Base-by-base conservation (phyloP, 352 stramenopile species). In the Pythium insidiosum region DNA sequence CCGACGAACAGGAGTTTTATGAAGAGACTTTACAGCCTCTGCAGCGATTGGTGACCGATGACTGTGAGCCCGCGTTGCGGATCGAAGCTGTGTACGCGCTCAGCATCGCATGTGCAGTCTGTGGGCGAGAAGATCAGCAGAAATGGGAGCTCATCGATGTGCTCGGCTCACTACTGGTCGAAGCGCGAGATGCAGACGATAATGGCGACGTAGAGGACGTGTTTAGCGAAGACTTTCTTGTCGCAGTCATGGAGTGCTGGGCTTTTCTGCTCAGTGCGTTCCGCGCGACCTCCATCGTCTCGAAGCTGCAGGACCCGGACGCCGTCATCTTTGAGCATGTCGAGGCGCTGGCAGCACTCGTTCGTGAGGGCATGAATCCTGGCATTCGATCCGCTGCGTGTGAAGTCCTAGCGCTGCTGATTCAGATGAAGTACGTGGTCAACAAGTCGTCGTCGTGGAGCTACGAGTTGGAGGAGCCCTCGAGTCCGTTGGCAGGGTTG, bases 171-270 rank as follows among this genome's bases (percentile, higher is more conserved):
- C 58, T 75, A 13, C 37, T 85, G 2, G 47, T 73, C 18, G 52
- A 57, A 2, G 65, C 65, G 6, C 72, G 70, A 18, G 67, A 79
- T 25, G 67, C 67, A 0, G 65, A 79, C 22, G 62, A 73, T 5
- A 66, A 75, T 21, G 43, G 51, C 25, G 53, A 73, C 44, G 57
- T 69, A 11, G 73, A 80, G 28, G 59, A 68, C 26, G 57, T 58
- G 29, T 69, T 69, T 44, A 50, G 57, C 0, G 69, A 82, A 41
- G 24, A 55, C 20, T 40, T 85, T 19, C 60, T 73, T 12, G 66
- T 81, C 20, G 68, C 67, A 6, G 58, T 75, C 6, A 78, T 83
- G 42, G 70, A 83, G 45, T 83, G 73, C 55, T 85, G 73, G 73
- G 69, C 67, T 1, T 81, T 83, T 31, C 40, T 83, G 4, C 50